Evolutionary conservation across 1,284 basidiomycete genomes (phyloP), one percentile per base, ranked within the genome.

Genomic region (Macrocystidia cucumis): DNA sequence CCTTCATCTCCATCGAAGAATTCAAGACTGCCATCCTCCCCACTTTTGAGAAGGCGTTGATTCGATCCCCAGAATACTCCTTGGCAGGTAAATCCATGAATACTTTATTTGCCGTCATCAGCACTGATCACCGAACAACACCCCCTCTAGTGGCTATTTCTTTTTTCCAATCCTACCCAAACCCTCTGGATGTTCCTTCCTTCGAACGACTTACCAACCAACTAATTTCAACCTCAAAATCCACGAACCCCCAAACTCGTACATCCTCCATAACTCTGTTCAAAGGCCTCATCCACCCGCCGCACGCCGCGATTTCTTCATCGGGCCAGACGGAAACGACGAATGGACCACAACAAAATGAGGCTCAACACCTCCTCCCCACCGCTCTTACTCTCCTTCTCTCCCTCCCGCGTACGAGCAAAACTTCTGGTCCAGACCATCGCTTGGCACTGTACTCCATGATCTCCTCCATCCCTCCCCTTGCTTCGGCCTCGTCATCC

Each of bases 391-490:
- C 64, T 9, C 67, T 90, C 0, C 58, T 92, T 1, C 63, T 91
- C 9, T 61, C 64, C 9, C 67, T 90, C 0, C 84, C 89, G 3
- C 82, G 85, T 50, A 59, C 78, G 0, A 84, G 89, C 20, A 97
- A 95, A 63, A 88, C 89, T 0, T 64, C 80, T 0, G 88, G 88
- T 2, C 72, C 86, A 2, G 91, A 93, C 41, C 90, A 97, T 53
- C 80, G 91, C n/a, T 58, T 78, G 4, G 67, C 81, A 0, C 63
- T 97, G 7, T 91, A 88, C 57, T 71, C 73, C 5, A 89, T 96
- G 76, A 66, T 91, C 2, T 57, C 67, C 2, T 57, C 52, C 22
- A 44, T 93, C 3, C 58, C 64, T 1, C 67, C 80, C 1, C n/a
- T n/a, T n/a, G n/a, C n/a, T n/a, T n/a, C n/a, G n/a, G n/a, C n/a